Conservation (phyloP, 805 yeast genomes). For the Candida verbasci region DNA sequence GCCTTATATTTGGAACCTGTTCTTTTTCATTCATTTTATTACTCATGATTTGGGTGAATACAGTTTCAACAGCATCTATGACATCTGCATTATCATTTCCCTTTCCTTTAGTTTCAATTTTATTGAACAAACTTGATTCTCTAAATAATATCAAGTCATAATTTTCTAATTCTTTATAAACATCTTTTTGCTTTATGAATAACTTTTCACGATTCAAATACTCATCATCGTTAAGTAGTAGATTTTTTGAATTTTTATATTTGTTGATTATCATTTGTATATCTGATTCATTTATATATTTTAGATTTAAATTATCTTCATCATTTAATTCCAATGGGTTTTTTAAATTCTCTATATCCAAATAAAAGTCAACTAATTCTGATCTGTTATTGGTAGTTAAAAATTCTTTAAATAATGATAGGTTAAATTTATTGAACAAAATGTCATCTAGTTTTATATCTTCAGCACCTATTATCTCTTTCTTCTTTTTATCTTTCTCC, state of each 20-base stretch:
- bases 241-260: background rate
- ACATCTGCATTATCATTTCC: conserved; percentile 22
- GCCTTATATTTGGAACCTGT: background rate
- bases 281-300: conserved; percentile 49
- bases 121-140: conserved; percentile 4
- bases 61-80: conserved; percentile 62
- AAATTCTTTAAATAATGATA: conserved; percentile 23
- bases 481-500: background rate
- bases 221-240: background rate
- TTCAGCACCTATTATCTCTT: conserved; percentile 13
- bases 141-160: conserved; percentile 58
- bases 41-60: conserved; percentile 55
- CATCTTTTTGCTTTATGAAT: conserved; percentile 53
- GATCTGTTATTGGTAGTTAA: conserved; percentile 12
- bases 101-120: background rate
- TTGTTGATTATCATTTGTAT: conserved; percentile 43
- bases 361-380: conserved; percentile 56
- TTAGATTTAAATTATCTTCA: conserved; percentile 28
- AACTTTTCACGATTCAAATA: conserved; percentile 20
- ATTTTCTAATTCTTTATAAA: conserved; percentile 46
- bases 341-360: conserved; percentile 59
- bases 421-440: conserved; percentile 43
- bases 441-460: conserved; percentile 48
- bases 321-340: conserved; percentile 63
- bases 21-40: conserved; percentile 8